A percentile compares a stretch with the other conserved stretches of the same genome.
Conservation (phyloP, 2,329 filamentous ascomycete species). For the Sporothrix pseudoabietina region DNA sequence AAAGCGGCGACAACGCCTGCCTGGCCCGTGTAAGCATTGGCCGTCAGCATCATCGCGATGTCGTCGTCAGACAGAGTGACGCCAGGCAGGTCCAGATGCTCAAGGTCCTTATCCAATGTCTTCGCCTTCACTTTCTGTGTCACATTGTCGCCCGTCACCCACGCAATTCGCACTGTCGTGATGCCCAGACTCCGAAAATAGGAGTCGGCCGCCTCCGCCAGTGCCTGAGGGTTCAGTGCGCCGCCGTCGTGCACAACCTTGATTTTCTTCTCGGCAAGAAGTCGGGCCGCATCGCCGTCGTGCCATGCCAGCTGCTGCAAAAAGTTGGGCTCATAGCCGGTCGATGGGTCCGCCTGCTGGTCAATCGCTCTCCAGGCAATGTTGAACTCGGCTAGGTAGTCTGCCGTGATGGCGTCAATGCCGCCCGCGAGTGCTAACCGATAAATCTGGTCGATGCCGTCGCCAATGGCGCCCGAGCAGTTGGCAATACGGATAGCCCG, state of each 20-base stretch:
- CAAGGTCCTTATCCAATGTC: neutral
- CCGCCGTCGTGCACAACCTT: slow-evolving; percentile 54
- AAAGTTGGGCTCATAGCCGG: slow-evolving; percentile 41
- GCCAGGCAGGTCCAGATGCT: slow-evolving; percentile 9
- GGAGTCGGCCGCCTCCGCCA: slow-evolving; percentile 42
- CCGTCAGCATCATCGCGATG: slow-evolving; percentile 35
- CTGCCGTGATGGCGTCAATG: slow-evolving; percentile 37
- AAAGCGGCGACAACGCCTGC: slow-evolving; percentile 50
- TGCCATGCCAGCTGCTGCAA: slow-evolving; percentile 38
- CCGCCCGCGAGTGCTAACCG: slow-evolving; percentile 40
- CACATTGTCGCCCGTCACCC: slow-evolving; percentile 51
- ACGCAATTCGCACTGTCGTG: slow-evolving; percentile 46
- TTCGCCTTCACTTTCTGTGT: slow-evolving; percentile 1
- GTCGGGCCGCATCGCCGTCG: slow-evolving; percentile 34
- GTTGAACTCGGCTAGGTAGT: slow-evolving; percentile 40
- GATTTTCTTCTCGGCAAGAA: slow-evolving; percentile 46
- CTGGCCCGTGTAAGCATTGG: slow-evolving; percentile 57
- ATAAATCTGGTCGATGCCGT: slow-evolving; percentile 45
- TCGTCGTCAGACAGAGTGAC: neutral
- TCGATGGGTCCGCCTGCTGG: slow-evolving; percentile 36
- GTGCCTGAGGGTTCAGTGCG: slow-evolving; percentile 52
- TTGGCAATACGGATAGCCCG: slow-evolving; percentile 43
- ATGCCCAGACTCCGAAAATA: slow-evolving; percentile 29
- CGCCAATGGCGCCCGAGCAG: slow-evolving; percentile 43
- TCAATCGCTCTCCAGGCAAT: slow-evolving; percentile 42